A percentile compares a stretch with the other conserved stretches of the same genome.
These are phyloP conservation scores for Novymonas esmeraldas DNA, from an alignment of 208 protist species.

Conservation along the genomic window DNA sequence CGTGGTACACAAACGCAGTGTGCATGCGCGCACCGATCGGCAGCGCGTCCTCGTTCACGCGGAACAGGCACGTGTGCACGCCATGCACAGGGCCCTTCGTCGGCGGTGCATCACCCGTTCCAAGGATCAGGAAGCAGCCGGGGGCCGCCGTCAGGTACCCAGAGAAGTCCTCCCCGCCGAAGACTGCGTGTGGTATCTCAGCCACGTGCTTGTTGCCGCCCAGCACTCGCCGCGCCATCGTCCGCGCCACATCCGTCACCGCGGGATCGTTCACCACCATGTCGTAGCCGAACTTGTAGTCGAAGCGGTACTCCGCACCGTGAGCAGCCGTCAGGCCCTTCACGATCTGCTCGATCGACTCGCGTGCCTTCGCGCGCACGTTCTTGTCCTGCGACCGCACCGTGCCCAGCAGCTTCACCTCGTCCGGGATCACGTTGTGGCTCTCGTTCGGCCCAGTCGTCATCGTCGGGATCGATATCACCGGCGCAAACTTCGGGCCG, in stretches of 20 bases:
- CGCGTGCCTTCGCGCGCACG: background rate
- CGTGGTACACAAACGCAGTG: too few species aligned
- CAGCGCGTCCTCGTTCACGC: too few species aligned
- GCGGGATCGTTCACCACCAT: background rate
- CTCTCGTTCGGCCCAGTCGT: constrained; percentile 37
- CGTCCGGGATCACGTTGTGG: constrained; percentile 64
- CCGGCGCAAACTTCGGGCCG: constrained; percentile 22
- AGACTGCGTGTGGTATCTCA: too few species aligned
- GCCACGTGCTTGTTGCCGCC: background rate
- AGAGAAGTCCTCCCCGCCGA: too few species aligned
- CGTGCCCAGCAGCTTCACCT: constrained; percentile 45
- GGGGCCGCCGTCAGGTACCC: too few species aligned
- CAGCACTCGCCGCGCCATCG: background rate
- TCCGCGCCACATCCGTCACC: background rate
- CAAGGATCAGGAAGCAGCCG: too few species aligned
- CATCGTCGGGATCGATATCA: constrained; percentile 43
- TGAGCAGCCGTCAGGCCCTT: background rate
- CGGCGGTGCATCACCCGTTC: too few species aligned
- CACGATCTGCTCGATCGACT: too few species aligned
- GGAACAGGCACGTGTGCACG: too few species aligned
- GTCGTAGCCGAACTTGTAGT: background rate
- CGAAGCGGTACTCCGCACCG: background rate
- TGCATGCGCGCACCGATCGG: too few species aligned
- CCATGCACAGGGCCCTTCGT: too few species aligned
- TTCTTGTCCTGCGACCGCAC: constrained; percentile 37